Evolutionary conservation across 1,284 basidiomycete genomes (phyloP).

Genomic region (Gymnopus androsaceus): DNA sequence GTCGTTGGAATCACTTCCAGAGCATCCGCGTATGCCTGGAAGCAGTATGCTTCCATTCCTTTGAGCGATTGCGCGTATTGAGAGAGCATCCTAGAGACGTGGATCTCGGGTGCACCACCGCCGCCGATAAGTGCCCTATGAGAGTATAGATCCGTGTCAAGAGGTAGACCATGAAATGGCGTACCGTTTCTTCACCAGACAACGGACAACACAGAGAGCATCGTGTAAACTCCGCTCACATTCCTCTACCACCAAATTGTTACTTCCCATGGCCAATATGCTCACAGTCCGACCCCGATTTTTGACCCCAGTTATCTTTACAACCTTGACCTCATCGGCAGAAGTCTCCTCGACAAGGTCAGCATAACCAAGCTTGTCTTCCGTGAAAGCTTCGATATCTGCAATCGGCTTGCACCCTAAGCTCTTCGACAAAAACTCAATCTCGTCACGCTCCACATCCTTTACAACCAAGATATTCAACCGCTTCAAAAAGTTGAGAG

Average conservation of each 20-base stretch:
- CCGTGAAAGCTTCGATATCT: slow-evolving; percentile 98
- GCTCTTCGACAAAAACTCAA: slow-evolving; percentile 95
- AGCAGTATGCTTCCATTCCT: slow-evolving; percentile 99
- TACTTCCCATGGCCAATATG: slow-evolving; percentile 94
- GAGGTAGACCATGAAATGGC: slow-evolving; percentile 25
- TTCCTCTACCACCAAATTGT: slow-evolving; percentile 94
- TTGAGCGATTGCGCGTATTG: slow-evolving; percentile 93
- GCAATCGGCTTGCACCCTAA: slow-evolving; percentile 95
- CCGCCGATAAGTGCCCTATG: slow-evolving; percentile 91
- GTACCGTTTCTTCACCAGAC: slow-evolving; percentile 96
- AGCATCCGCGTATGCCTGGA: slow-evolving; percentile 97
- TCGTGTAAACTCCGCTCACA: slow-evolving; percentile 97
- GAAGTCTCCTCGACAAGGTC: slow-evolving; percentile 94
- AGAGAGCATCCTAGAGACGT: slow-evolving; percentile 91
- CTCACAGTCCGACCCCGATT: slow-evolving; percentile 95
- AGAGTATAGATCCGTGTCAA: slow-evolving; percentile 15
- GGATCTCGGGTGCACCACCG: slow-evolving; percentile 97
- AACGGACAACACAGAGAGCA: slow-evolving; percentile 96
- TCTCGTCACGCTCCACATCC: slow-evolving; percentile 98
- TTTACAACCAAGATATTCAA: slow-evolving; percentile 97
- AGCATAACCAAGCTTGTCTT: slow-evolving; percentile 97
- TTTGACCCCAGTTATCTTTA: slow-evolving; percentile 94
- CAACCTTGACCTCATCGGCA: slow-evolving; percentile 87
- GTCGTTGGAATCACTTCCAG: slow-evolving; percentile 98
- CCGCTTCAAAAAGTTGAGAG: slow-evolving; percentile 98